phyloP scores from a whole-genome alignment of 352 stramenopile genomes.

The Phytophthora podocarpi region DNA sequence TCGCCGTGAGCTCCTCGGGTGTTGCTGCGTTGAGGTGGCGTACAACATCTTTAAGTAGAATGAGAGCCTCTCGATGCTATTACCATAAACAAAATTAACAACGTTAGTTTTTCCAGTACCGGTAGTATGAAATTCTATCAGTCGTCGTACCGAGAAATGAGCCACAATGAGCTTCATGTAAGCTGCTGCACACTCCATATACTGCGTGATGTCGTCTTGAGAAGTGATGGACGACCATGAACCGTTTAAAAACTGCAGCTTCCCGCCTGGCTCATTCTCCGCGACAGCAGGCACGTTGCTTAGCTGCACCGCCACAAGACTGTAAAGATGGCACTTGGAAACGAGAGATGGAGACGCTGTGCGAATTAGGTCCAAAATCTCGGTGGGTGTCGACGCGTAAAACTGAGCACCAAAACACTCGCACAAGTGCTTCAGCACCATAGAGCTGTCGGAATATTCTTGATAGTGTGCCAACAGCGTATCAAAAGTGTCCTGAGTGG shows the following conservation, averaged over 20 bases:
- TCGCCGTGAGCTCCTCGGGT: conserved; percentile 57
- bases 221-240: conserved; percentile 84
- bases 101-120: not conserved
- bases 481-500: conserved; percentile 58
- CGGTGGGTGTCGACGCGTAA: conserved; percentile 58
- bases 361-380: conserved; percentile 77
- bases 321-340: conserved; percentile 76
- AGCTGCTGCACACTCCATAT: conserved; percentile 82
- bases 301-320: conserved; percentile 66
- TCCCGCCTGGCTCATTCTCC: conserved; percentile 42
- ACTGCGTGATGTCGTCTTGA: conserved; percentile 72
- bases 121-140: not conserved
- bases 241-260: conserved; percentile 86
- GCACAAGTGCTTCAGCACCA: conserved; percentile 89
- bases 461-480: conserved; percentile 80
- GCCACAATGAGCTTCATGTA: conserved; percentile 88
- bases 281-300: conserved; percentile 40
- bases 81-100: conserved; percentile 6
- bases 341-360: conserved; percentile 56
- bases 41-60: conserved; percentile 89
- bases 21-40: conserved; percentile 73
- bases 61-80: conserved; percentile 73
- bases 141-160: conserved; percentile 69
- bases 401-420: conserved; percentile 69
- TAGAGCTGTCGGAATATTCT: conserved; percentile 85